A percentile compares a stretch with the other conserved stretches of the same genome.
phyloP scores from a whole-genome alignment of 345 rosid species.

The Heritiera littoralis region DNA sequence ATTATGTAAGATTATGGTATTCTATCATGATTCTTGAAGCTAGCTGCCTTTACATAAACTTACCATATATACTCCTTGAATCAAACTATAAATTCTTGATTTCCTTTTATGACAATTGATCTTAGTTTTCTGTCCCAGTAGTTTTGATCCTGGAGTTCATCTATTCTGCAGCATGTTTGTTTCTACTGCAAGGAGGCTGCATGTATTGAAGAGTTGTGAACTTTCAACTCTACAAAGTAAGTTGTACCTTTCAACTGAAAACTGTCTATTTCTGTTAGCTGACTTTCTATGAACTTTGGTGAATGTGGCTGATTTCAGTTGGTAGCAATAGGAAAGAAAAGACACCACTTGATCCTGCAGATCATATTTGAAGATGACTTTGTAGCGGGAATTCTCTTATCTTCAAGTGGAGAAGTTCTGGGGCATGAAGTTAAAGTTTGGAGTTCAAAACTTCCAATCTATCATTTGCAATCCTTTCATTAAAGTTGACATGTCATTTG shows the following conservation, averaged over 20 bases:
- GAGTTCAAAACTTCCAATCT: background rate
- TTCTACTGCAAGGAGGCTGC: conserved; percentile 83
- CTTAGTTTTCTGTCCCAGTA: background rate
- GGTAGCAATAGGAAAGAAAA: conserved; percentile 27
- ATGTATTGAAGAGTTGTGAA: conserved; percentile 80
- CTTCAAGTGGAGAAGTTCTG: conserved; percentile 11
- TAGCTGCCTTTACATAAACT: background rate
- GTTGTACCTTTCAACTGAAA: background rate
- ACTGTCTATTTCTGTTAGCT: background rate
- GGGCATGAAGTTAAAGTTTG: background rate
- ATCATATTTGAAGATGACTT: conserved; percentile 21
- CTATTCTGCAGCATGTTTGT: conserved; percentile 77
- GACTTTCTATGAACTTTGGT: conserved; percentile 25
- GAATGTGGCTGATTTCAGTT: conserved; percentile 24
- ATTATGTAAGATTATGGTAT: too few species aligned
- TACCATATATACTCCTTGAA: background rate
- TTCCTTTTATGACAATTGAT: background rate
- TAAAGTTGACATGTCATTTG: background rate
- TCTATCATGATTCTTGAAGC: background rate
- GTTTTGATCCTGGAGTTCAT: conserved; percentile 1
- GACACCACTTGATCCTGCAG: conserved; percentile 24
- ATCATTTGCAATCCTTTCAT: background rate
- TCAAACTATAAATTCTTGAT: background rate
- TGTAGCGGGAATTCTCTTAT: background rate
- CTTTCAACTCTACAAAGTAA: conserved; percentile 37